These are phyloP conservation scores for Senna tora DNA, from an alignment of 306 rosid species.

Conservation along the genomic window DNA sequence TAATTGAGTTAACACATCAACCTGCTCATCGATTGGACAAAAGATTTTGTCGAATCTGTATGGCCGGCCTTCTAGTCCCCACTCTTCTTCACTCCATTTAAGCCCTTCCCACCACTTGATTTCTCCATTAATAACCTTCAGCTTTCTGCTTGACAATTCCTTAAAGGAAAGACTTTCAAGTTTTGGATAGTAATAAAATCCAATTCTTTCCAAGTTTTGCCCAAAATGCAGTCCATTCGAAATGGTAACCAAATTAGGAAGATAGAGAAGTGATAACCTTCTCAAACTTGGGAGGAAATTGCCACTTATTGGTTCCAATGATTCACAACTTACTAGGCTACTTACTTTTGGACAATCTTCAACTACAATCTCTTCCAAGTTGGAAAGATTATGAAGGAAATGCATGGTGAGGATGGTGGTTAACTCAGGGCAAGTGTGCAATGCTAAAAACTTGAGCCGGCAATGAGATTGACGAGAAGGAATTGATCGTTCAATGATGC, in stretches of 20 bases:
- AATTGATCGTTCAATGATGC: not conserved
- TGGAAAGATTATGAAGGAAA: not conserved
- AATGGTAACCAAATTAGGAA: not conserved
- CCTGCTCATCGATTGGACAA: not conserved
- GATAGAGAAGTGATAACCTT: not conserved
- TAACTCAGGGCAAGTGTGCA: slow-evolving; percentile 11
- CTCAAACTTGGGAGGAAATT: not conserved
- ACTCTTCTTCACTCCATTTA: not conserved
- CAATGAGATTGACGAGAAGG: not conserved
- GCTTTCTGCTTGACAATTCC: not conserved
- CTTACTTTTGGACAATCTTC: slow-evolving; percentile 1
- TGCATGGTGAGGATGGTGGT: not conserved
- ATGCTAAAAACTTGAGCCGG: not conserved
- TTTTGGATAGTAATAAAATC: slow-evolving; percentile 13
- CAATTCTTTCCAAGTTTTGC: not conserved
- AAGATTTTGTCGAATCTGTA: not conserved
- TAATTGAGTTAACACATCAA: not conserved
- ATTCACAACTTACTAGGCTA: not conserved
- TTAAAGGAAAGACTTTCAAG: not conserved
- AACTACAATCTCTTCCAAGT: not conserved
- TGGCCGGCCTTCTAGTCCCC: not conserved
- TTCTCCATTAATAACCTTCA: slow-evolving; percentile 6
- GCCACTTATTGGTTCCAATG: not conserved
- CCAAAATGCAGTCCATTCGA: slow-evolving; percentile 3
- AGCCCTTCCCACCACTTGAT: slow-evolving; percentile 14